Evolutionary conservation across 2,329 filamentous ascomycete species (phyloP).

Genomic region (Stenocarpella maydis): DNA sequence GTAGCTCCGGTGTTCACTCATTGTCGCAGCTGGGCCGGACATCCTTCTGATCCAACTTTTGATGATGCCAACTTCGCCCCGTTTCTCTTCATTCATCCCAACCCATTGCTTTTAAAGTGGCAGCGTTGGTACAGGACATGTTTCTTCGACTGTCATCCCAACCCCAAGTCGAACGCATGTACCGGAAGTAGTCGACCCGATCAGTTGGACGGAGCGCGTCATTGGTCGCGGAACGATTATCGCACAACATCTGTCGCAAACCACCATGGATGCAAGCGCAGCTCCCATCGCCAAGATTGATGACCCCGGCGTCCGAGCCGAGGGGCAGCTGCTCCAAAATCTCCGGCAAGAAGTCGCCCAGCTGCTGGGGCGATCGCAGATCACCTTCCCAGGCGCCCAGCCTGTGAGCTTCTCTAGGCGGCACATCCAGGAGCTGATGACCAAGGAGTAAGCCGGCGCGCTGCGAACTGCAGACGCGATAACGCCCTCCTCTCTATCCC

Average conservation of each 20-base stretch:
- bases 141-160: constrained; percentile 1
- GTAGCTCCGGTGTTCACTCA: not conserved
- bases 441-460: constrained; percentile 68
- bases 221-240: constrained; percentile 8
- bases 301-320: constrained; percentile 71
- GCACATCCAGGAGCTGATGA: constrained; percentile 83
- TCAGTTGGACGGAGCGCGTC: not conserved
- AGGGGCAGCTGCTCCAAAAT: constrained; percentile 63
- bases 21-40: not conserved
- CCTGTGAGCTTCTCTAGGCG: constrained; percentile 88
- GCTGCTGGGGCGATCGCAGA: constrained; percentile 74
- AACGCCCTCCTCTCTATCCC: not conserved
- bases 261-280: constrained; percentile 38
- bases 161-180: constrained; percentile 9
- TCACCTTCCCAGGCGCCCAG: constrained; percentile 86
- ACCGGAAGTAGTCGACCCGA: constrained; percentile 16
- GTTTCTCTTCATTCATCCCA: not conserved
- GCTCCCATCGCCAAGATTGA: constrained; percentile 59
- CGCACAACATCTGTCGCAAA: constrained; percentile 16
- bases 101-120: not conserved
- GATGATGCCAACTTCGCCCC: not conserved
- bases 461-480: not conserved
- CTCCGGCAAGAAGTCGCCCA: constrained; percentile 78
- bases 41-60: not conserved
- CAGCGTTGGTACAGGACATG: constrained; percentile 16